Evolutionary conservation across 2,329 filamentous ascomycete species (phyloP).

Genomic region (Ceratocystis cubensis): DNA sequence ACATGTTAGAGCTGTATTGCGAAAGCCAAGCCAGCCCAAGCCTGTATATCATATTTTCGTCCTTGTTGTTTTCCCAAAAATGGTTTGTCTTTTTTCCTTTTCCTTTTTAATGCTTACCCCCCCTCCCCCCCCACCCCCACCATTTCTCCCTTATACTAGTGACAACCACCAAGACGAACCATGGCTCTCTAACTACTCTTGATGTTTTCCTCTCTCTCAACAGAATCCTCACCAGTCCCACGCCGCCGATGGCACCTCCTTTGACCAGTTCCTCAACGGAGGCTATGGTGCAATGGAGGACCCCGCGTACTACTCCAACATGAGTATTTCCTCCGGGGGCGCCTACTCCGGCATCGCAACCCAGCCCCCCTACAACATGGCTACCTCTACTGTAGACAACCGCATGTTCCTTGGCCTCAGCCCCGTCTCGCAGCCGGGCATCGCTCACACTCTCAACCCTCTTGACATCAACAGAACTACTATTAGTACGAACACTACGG

Average conservation of each 20-base stretch:
- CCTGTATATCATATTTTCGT: not conserved
- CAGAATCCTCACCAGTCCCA: not conserved
- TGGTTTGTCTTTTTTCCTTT: not conserved
- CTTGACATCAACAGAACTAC: conserved; percentile 12
- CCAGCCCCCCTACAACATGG: conserved; percentile 8
- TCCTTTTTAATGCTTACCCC: not conserved
- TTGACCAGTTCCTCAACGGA: not conserved
- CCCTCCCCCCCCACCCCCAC: not conserved
- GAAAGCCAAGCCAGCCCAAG: not conserved
- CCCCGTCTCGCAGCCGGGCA: not conserved
- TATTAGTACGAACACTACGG: not conserved
- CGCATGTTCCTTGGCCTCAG: conserved; percentile 13
- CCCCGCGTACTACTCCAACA: conserved; percentile 1
- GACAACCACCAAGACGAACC: not conserved
- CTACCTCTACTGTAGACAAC: not conserved
- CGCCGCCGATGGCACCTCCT: not conserved
- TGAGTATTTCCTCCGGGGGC: not conserved
- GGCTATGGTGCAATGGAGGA: conserved; percentile 3
- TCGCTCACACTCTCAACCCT: conserved; percentile 7
- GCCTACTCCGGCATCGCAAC: not conserved
- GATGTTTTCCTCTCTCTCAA: not conserved
- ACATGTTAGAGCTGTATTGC: not conserved
- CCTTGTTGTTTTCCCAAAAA: not conserved
- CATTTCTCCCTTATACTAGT: not conserved
- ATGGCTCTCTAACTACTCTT: not conserved